Percentiles rank a stretch among this genome's conserved stretches.
phyloP scores from a whole-genome alignment of 2,329 filamentous ascomycete genomes.

The Fusarium sp. region DNA sequence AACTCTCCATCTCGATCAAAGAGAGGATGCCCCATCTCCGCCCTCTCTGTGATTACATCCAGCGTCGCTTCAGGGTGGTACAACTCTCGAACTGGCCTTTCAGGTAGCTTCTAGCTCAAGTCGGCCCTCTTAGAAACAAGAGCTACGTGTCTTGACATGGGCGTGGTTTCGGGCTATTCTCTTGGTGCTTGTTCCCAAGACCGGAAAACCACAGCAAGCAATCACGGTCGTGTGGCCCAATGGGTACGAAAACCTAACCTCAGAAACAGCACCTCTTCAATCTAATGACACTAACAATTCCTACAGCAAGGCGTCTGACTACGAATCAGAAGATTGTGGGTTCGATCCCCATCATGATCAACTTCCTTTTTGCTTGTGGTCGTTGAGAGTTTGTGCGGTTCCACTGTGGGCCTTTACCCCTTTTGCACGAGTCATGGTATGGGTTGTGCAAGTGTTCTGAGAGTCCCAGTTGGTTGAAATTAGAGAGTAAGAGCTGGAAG shows the following conservation, averaged over 20 bases:
- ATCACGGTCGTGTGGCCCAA: slow-evolving; percentile 1
- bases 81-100: neutral
- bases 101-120: neutral
- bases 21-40: neutral
- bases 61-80: neutral
- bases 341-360: slow-evolving; percentile 3
- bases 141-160: neutral
- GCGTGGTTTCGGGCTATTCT: neutral
- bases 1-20: neutral
- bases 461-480: neutral
- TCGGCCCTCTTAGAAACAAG: neutral
- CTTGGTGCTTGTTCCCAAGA: neutral
- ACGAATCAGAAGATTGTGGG: slow-evolving; percentile 4
- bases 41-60: neutral
- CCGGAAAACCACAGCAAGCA: neutral
- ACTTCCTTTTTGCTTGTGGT: neutral
- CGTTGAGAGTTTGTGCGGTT: neutral
- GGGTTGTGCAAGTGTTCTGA: neutral
- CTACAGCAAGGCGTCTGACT: neutral
- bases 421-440: neutral
- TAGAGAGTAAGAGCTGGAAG: neutral
- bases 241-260: neutral
- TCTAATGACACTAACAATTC: neutral
- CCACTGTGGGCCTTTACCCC: neutral
- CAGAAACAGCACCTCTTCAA: neutral